Base-by-base conservation (phyloP, 2,329 filamentous ascomycete species). In the Arthrinium puccinioides region DNA sequence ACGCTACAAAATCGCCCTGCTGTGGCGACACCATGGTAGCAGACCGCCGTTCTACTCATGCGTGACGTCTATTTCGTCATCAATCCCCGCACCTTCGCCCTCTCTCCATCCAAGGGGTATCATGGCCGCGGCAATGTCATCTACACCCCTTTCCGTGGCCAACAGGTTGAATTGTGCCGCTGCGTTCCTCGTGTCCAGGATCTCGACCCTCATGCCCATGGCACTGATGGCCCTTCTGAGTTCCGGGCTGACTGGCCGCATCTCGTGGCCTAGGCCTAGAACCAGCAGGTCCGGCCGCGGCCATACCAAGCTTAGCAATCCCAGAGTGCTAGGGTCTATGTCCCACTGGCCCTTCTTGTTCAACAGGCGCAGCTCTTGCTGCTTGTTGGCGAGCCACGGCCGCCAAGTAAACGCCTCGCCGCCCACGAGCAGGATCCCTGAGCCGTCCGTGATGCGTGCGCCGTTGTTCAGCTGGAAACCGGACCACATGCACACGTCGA, bases 111-210 rank as follows among this genome's bases (percentile, higher is more conserved):
- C 88, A 37, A 92, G 72, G 0, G 89, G 89, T 59, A 97, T 76
- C 61, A 98, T 58, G 9, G 88, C 90, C 3, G 87, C 90, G 20
- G 88, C 90, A 44, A 97, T 80, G 52, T 90, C 83, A 15, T 79
- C 72, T 6, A 92, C 79, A 2, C 92, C 90, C 36, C 92, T 71
- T 66, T 98, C 92, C 14, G 88, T 97, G n/a, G 88, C 90, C 38
- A 98, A 66, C 52, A 98, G 59, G 56, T 98, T 98, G 61, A 92
- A 98, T 59, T 96, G 88, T 23, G 89, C 84, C 2, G 90, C 87
- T 8, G 92, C 92, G 62, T 97, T 97, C 45, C 87, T 72, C 21
- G 92, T 97, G 63, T 97, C 92, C 54, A 90, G 74, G 4, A 96
- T 73, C 54, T 98, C 92, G 5, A 97, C 71, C 40, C 87, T 72